phyloP scores from a whole-genome alignment of 1,284 basidiomycete species.

The Stereum hirsutum region DNA sequence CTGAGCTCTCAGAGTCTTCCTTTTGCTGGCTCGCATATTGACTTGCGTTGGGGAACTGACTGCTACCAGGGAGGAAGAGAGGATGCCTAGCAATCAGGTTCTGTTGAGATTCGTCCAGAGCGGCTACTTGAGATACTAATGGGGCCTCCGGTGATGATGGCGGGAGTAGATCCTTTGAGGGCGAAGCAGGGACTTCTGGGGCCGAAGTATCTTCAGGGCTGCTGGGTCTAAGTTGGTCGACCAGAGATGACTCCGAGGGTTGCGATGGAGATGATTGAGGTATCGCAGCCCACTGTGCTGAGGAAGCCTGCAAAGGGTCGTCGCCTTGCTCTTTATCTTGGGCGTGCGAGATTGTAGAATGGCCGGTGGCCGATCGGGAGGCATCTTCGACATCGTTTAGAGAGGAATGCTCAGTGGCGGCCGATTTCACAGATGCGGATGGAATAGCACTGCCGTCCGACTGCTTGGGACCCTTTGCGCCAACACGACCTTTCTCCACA shows the following conservation, averaged over 20 bases:
- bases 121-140: not conserved
- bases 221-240: slow-evolving; percentile 31
- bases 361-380: too few species aligned
- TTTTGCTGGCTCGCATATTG: too few species aligned
- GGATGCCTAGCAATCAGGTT: slow-evolving; percentile 9
- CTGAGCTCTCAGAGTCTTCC: too few species aligned
- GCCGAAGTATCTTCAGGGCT: slow-evolving; percentile 16
- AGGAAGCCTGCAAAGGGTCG: not conserved
- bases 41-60: slow-evolving; percentile 18
- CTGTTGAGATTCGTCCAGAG: not conserved
- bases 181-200: slow-evolving; percentile 1
- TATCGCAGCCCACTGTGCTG: slow-evolving; percentile 16
- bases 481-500: not conserved
- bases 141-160: slow-evolving; percentile 5
- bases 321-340: not conserved
- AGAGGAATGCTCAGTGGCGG: not conserved
- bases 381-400: not conserved
- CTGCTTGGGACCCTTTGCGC: not conserved
- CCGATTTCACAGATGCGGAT: not conserved
- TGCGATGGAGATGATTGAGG: not conserved
- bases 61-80: slow-evolving; percentile 23
- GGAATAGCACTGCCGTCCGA: not conserved
- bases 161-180: not conserved
- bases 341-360: too few species aligned
- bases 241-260: slow-evolving; percentile 14